Evolutionary conservation across 148 eudicot genomes (phyloP).

Genomic region (Vaccinium myrtillus): DNA sequence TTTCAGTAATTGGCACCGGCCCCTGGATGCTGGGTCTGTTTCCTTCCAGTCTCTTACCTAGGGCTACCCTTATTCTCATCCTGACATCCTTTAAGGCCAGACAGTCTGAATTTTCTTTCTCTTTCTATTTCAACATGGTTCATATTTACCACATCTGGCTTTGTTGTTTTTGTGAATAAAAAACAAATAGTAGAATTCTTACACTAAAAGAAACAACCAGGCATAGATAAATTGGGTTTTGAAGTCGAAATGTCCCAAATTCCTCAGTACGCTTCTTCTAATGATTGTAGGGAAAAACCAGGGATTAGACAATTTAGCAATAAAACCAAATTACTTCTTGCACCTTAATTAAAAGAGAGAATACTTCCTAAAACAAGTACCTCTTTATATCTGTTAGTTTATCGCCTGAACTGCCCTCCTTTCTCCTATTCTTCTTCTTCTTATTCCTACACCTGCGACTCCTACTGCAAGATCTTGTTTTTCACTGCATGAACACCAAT

Average conservation of each 20-base stretch:
- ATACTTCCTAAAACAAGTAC: constrained; percentile 24
- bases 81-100: background rate
- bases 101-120: background rate
- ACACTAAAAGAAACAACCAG: background rate
- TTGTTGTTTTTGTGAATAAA: background rate
- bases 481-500: constrained; percentile 17
- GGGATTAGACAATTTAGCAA: background rate
- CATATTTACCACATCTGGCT: too few species aligned
- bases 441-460: constrained; percentile 32
- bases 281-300: background rate
- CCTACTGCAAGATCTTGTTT: constrained; percentile 26
- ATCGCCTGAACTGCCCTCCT: constrained; percentile 36
- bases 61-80: background rate
- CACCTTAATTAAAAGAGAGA: background rate
- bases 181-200: background rate
- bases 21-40: background rate
- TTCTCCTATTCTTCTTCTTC: constrained; percentile 55
- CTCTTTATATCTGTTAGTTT: constrained; percentile 51
- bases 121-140: background rate
- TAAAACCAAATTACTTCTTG: background rate
- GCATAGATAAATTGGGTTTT: background rate
- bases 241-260: constrained; percentile 5
- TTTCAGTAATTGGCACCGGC: background rate
- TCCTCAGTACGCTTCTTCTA: background rate
- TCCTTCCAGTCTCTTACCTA: background rate